Base-by-base conservation (phyloP, 2,329 filamentous ascomycete genomes). In the Neofusicoccum parvum region DNA sequence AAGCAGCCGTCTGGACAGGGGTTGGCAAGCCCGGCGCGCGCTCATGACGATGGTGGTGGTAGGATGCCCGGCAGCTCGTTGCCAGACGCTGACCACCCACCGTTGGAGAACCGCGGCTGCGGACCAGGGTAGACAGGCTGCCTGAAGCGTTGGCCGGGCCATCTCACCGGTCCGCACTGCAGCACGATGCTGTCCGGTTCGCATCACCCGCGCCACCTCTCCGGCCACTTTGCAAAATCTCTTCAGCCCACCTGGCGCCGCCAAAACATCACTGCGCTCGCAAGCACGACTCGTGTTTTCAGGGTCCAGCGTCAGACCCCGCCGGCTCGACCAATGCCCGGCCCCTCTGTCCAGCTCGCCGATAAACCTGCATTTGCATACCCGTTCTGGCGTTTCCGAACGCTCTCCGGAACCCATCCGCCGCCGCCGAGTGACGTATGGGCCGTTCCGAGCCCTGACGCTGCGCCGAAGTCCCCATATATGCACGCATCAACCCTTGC, bases 271-370 rank as follows among this genome's bases (percentile, higher is more conserved):
- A 49, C 54, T 34, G 54, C 54, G 15, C 10, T 12, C 54, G 27
- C 32, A 36, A 36, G 41, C 56, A 60, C 56, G 56, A 60, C 43
- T 60, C 56, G 14, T 23, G 32, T 60, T 60, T 39, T 60, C n/a
- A 60, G 56, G 56, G 56, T 60, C 56, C 56, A 60, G 43, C 43
- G 12, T 27, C 39, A 59, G 39, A 5, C 54, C 54, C 41, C 41
- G 54, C 41, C 43, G 56, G 20, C 27, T 11, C n/a, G 27, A 59
- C 56, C 41, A 46, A 48, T 46, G 41, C 56, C 56, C 23, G 56
- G 56, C 56, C 56, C 56, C 27, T 46, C 43, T 41, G 56, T 23
- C 34, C 32, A 48, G 6, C 17, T 48, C 41, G 17, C 56, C 27
- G 39, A 34, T 46, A 27, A 34, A 12, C 54, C 39, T 45, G 39